Conservation (phyloP, 805 yeast species). For the Wickerhamomyces tratensis region DNA sequence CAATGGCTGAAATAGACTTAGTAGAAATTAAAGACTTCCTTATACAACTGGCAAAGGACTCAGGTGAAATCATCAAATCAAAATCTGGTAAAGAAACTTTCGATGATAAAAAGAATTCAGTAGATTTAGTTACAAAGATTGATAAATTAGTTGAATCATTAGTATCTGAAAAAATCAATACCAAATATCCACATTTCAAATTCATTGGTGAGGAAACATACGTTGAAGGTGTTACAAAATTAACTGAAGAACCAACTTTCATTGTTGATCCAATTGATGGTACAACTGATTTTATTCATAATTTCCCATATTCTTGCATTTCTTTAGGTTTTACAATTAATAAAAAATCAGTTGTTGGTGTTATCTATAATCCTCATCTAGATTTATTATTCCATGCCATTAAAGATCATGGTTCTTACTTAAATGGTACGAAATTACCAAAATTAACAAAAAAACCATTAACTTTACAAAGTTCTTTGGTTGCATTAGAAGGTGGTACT, state of each 20-base stretch:
- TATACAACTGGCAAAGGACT: slow-evolving; percentile 29
- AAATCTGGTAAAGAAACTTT: slow-evolving; percentile 39
- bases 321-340: slow-evolving; percentile 46
- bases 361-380: slow-evolving; percentile 52
- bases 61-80: slow-evolving; percentile 40
- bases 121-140: slow-evolving; percentile 52
- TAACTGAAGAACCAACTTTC: slow-evolving; percentile 47
- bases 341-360: slow-evolving; percentile 48
- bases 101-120: slow-evolving; percentile 50
- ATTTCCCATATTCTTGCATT: slow-evolving; percentile 52
- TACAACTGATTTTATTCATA: slow-evolving; percentile 55
- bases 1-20: slow-evolving; percentile 6
- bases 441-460: slow-evolving; percentile 24
- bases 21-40: slow-evolving; percentile 26
- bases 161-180: slow-evolving; percentile 26
- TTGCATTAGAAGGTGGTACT: slow-evolving; percentile 55
- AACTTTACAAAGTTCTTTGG: slow-evolving; percentile 38
- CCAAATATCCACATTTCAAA: slow-evolving; percentile 34
- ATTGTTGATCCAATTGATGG: slow-evolving; percentile 62
- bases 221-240: slow-evolving; percentile 34
- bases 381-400: slow-evolving; percentile 44
- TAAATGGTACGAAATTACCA: slow-evolving; percentile 33
- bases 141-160: slow-evolving; percentile 44
- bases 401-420: slow-evolving; percentile 43
- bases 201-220: slow-evolving; percentile 59